These are phyloP conservation scores for Lactarius tabidus DNA, from an alignment of 768 basidiomycete genomes.

Conservation along the genomic window DNA sequence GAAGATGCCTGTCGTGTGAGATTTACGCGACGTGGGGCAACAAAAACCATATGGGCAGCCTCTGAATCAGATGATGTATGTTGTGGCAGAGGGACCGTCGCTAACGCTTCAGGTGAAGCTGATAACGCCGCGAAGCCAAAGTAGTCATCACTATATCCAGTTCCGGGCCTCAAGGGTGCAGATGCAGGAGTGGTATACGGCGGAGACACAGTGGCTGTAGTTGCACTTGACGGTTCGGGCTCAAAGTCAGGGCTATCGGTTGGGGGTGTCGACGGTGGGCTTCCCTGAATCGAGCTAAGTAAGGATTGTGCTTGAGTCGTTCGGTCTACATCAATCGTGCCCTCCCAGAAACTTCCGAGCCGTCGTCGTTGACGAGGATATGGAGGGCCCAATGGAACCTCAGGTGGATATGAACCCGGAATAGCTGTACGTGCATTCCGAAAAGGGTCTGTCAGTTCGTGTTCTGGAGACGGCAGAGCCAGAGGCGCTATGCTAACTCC, in stretches of 20 bases:
- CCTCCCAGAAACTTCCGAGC: slow-evolving; percentile 72
- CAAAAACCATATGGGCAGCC: slow-evolving; percentile 40
- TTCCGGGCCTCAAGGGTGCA: slow-evolving; percentile 24
- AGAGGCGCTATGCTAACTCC: slow-evolving; percentile 82
- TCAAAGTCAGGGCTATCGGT: background rate
- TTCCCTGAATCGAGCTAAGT: slow-evolving; percentile 32
- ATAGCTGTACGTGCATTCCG: slow-evolving; percentile 64
- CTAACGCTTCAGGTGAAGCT: background rate
- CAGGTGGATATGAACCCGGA: slow-evolving; percentile 53
- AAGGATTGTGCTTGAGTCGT: slow-evolving; percentile 16
- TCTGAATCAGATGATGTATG: slow-evolving; percentile 32
- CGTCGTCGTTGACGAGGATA: slow-evolving; percentile 56
- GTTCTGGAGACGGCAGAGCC: slow-evolving; percentile 84
- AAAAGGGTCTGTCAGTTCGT: slow-evolving; percentile 90
- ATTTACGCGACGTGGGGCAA: slow-evolving; percentile 47
- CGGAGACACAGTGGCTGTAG: slow-evolving; percentile 24
- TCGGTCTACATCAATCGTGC: slow-evolving; percentile 62
- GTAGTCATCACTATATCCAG: slow-evolving; percentile 30
- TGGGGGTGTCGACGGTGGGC: slow-evolving; percentile 27
- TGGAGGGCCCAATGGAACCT: slow-evolving; percentile 35
- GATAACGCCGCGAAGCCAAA: slow-evolving; percentile 25
- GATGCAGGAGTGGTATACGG: slow-evolving; percentile 32
- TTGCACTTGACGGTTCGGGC: slow-evolving; percentile 5
- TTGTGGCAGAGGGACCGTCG: slow-evolving; percentile 19
- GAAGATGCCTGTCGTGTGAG: slow-evolving; percentile 62